Percentiles rank a stretch among this genome's conserved stretches.
These are phyloP conservation scores for Sporothrix luriei DNA, from an alignment of 2,329 filamentous ascomycete genomes.

Conservation along the genomic window DNA sequence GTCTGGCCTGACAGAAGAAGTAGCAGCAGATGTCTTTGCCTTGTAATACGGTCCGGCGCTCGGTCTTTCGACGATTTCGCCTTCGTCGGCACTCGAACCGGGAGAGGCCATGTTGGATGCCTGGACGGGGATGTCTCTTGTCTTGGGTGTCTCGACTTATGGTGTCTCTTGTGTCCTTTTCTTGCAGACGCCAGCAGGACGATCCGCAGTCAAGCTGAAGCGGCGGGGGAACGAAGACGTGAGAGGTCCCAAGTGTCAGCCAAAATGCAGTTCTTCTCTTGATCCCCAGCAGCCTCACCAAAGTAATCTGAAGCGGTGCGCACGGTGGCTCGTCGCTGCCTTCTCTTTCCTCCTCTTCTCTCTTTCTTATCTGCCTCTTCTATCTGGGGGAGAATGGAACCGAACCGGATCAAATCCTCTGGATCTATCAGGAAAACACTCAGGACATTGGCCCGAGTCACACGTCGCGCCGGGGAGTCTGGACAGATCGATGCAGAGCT, in stretches of 20 bases:
- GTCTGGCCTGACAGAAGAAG: slow-evolving; percentile 41
- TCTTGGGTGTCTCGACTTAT: neutral
- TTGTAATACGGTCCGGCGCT: slow-evolving; percentile 64
- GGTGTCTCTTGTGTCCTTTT: neutral
- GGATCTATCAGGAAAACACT: slow-evolving; percentile 35
- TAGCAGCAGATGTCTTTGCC: slow-evolving; percentile 79
- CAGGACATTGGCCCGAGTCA: slow-evolving; percentile 36
- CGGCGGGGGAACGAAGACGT: slow-evolving; percentile 30
- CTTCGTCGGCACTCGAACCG: slow-evolving; percentile 73
- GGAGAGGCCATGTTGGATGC: slow-evolving; percentile 41
- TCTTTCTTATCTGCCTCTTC: neutral
- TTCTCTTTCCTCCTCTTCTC: neutral
- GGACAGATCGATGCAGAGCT: slow-evolving; percentile 4
- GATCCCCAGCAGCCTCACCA: neutral
- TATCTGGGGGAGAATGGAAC: slow-evolving; percentile 29
- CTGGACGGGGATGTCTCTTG: neutral
- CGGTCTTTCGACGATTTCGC: slow-evolving; percentile 76
- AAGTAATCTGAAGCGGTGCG: neutral
- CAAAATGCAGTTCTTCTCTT: slow-evolving; percentile 26
- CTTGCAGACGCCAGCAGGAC: slow-evolving; percentile 34
- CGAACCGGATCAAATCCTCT: slow-evolving; percentile 42
- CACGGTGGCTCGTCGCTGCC: too few species aligned
- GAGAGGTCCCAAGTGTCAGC: slow-evolving; percentile 34
- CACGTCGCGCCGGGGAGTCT: slow-evolving; percentile 18
- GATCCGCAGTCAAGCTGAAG: slow-evolving; percentile 32